Evolutionary conservation across 2,329 filamentous ascomycete species (phyloP).

Genomic region (Cercospora citrullina): DNA sequence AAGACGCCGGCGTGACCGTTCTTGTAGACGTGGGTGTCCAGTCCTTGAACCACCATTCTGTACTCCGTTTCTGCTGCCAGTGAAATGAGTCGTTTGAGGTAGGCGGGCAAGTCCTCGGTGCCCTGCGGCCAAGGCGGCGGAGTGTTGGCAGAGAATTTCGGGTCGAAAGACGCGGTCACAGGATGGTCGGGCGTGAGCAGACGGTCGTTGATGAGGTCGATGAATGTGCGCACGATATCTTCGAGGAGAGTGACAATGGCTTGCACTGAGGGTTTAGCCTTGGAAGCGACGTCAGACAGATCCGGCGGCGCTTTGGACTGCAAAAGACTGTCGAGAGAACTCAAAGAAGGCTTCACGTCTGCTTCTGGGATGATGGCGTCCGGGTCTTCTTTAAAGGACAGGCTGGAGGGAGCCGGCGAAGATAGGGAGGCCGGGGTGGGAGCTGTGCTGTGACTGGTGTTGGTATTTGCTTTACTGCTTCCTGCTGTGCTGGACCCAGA

Average conservation of each 20-base stretch:
- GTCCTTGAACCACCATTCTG: conserved; percentile 1
- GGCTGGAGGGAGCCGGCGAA: neutral
- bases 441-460: conserved; percentile 11
- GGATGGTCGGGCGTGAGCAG: conserved; percentile 1
- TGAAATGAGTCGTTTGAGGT: conserved; percentile 3
- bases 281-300: conserved; percentile 7
- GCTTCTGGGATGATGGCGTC: neutral
- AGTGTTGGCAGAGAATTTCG: conserved; percentile 3
- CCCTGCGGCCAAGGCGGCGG: conserved; percentile 15
- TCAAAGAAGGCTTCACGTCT: conserved; percentile 5
- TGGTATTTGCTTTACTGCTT: conserved; percentile 10
- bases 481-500: conserved; percentile 6
- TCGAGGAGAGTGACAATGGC: conserved; percentile 12
- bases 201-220: conserved; percentile 9
- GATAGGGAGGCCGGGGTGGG: conserved; percentile 10
- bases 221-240: conserved; percentile 12
- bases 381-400: neutral
- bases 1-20: conserved; percentile 16
- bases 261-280: conserved; percentile 8
- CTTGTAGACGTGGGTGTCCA: conserved; percentile 15
- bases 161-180: conserved; percentile 7
- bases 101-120: neutral
- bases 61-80: conserved; percentile 12
- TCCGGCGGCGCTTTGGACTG: neutral
- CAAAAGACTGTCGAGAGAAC: conserved; percentile 9